Base-by-base conservation (phyloP, 2,329 filamentous ascomycete species). In the Didymellaceae sp. region DNA sequence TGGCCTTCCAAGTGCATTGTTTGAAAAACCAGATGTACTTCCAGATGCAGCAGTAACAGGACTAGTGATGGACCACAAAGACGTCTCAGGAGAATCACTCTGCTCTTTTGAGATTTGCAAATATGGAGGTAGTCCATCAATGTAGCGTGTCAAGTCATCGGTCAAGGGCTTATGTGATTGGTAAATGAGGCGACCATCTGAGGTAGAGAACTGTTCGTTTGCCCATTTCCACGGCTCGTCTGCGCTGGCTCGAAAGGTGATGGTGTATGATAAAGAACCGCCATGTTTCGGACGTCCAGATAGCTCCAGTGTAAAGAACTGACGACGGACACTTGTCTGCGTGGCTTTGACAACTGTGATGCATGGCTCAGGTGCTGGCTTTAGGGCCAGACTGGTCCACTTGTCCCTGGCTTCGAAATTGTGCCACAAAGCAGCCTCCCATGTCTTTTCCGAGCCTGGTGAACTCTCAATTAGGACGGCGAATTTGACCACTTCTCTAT, bases 381-480 rank as follows among this genome's bases (percentile, higher is more conserved):
- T 77, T 2, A 94, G 75, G 20, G 75, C 74, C 14, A 83, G 76
- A 17, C 66, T 87, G 81, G 66, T 75, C 82, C 78, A 92, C 76
- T 73, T 74, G 54, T 85, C 81, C 78, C 58, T 78, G 26, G 70
- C 77, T 20, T 75, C 68, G 42, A 82, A 81, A 60, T 88, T 86
- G 55, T 90, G 84, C 90, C 91, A 96, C 6, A 95, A 73, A 13
- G 83, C 83, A 24, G 91, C 82, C 61, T 94, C 82, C 87, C 89
- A 94, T 16, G 78, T 64, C 54, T 82, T 74, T 6, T 78, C 77
- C 37, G 81, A 80, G 26, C 77, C 77, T 17, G 70, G 72, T 31
- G 83, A 82, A 32, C 87, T 83, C 60, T 92, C 86, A 24, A 96
- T 78, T 10, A 92, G 73, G 6, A 88, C 86, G 0, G 82, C 86